Evolutionary conservation across 768 basidiomycete species (phyloP).

Genomic region (Tremella yokohamensis): DNA sequence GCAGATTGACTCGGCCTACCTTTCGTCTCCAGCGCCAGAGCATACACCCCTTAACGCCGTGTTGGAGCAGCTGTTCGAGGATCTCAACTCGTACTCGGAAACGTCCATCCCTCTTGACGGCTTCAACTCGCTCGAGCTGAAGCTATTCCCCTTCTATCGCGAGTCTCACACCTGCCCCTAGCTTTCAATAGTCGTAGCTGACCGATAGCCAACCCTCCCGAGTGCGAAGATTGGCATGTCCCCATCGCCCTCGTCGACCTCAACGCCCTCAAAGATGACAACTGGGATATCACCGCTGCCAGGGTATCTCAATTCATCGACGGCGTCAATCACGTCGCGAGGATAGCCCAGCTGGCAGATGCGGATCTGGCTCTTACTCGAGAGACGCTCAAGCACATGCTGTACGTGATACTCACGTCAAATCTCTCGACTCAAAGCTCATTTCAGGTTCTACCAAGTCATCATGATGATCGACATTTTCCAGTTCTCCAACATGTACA

Average conservation of each 20-base stretch:
- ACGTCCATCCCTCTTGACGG: slow-evolving; percentile 83
- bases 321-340: slow-evolving; percentile 83
- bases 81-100: slow-evolving; percentile 94
- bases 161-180: slow-evolving; percentile 13
- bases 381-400: slow-evolving; percentile 81
- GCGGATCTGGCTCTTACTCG: slow-evolving; percentile 78
- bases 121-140: slow-evolving; percentile 91
- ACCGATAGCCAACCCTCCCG: slow-evolving; percentile 67
- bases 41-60: slow-evolving; percentile 67
- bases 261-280: slow-evolving; percentile 72
- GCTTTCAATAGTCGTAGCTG: slow-evolving; percentile 1
- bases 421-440: background rate
- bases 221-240: slow-evolving; percentile 91
- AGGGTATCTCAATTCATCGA: slow-evolving; percentile 79
- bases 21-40: slow-evolving; percentile 70
- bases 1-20: slow-evolving; percentile 82
- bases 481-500: slow-evolving; percentile 97
- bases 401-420: slow-evolving; percentile 59
- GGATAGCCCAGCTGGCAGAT: slow-evolving; percentile 86
- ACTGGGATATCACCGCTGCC: slow-evolving; percentile 93
- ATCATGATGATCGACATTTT: slow-evolving; percentile 74
- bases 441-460: slow-evolving; percentile 12
- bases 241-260: slow-evolving; percentile 85
- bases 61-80: slow-evolving; percentile 93
- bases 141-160: slow-evolving; percentile 90